Evolutionary conservation across 202 grass and related monocot species (phyloP).

Genomic region (Miscanthus sacchariflorus): DNA sequence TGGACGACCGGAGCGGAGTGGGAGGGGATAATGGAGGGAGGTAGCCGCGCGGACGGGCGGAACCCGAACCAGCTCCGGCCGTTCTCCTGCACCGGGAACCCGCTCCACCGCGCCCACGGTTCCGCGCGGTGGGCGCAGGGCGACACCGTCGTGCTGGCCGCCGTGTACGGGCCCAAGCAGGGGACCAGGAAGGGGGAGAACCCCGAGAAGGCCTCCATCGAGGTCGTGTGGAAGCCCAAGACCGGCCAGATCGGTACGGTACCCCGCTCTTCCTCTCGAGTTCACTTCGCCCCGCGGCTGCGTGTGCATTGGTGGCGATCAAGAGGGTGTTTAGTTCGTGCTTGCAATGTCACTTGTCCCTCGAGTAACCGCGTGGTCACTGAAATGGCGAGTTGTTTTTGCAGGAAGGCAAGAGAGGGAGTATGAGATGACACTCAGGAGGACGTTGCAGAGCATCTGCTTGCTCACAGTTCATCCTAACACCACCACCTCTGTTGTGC

Average conservation of each 20-base stretch:
- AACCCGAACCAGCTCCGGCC: conserved; percentile 74
- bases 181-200: conserved; percentile 91
- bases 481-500: conserved; percentile 84
- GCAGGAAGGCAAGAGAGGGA: conserved; percentile 81
- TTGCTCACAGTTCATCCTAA: conserved; percentile 82
- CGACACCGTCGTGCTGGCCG: conserved; percentile 80
- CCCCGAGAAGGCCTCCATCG: conserved; percentile 88
- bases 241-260: conserved; percentile 78
- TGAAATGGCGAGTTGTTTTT: conserved; percentile 5
- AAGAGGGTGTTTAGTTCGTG: neutral
- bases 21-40: conserved; percentile 37
- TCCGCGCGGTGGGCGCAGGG: conserved; percentile 95
- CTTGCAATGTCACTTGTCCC: neutral
- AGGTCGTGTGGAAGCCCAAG: conserved; percentile 97
- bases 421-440: conserved; percentile 90
- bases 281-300: neutral
- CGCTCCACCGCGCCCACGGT: conserved; percentile 81
- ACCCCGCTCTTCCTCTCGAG: neutral
- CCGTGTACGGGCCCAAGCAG: conserved; percentile 86
- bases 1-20: neutral
- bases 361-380: neutral
- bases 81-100: conserved; percentile 73
- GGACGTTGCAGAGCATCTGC: conserved; percentile 89
- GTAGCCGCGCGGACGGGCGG: conserved; percentile 59
- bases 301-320: conserved; percentile 1